Conservation (phyloP, 2,329 filamentous ascomycete species). For the Colletotrichum sp. region DNA sequence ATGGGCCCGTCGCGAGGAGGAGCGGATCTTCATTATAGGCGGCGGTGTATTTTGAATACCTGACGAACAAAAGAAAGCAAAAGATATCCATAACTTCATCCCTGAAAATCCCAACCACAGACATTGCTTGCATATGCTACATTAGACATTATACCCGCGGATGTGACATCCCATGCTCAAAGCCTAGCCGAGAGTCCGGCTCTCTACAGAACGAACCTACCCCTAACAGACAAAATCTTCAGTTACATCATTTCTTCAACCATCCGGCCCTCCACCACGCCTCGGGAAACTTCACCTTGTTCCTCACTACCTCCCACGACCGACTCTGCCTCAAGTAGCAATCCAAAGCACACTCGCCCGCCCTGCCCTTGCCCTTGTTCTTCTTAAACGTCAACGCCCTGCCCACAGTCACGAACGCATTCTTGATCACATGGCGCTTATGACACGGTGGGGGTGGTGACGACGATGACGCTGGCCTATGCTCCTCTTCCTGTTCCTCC, state of each 20-base stretch:
- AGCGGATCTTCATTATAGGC: slow-evolving; percentile 94
- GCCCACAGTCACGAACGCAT: accelerated
- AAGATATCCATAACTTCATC: neutral
- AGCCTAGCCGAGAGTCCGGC: neutral
- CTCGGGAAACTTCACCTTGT: neutral
- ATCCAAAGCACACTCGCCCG: neutral
- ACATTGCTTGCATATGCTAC: neutral
- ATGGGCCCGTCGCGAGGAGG: slow-evolving; percentile 91
- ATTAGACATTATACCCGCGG: neutral
- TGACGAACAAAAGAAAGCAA: neutral
- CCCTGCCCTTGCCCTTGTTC: neutral
- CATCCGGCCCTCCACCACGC: slow-evolving; percentile 3
- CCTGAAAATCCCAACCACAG: neutral
- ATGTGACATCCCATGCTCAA: neutral
- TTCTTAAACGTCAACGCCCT: neutral
- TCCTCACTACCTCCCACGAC: neutral
- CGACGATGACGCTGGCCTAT: neutral
- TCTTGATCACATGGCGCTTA: neutral
- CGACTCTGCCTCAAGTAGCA: neutral
- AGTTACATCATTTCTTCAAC: neutral
- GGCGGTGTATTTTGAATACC: slow-evolving; percentile 78
- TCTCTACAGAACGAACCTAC: neutral
- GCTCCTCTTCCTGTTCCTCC: neutral
- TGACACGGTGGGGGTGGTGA: neutral
- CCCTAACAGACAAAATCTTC: neutral